Evolutionary conservation across 176 grass and related monocot species (phyloP).

Genomic region (Aegilops speltoides): DNA sequence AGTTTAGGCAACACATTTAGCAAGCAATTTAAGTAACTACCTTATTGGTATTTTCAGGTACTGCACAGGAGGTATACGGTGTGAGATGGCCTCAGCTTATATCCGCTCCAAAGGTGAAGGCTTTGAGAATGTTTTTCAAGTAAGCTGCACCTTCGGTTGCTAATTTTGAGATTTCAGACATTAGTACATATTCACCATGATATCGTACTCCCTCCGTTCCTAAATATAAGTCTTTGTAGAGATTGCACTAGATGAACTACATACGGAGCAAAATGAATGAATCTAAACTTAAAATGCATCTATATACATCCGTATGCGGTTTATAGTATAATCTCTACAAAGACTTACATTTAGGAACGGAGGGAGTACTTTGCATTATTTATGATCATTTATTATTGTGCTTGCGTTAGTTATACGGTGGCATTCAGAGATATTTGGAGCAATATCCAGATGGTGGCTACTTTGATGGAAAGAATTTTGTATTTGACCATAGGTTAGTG

Average conservation of each 20-base stretch:
- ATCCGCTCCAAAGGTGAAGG: slow-evolving; percentile 86
- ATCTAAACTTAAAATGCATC: too few species aligned
- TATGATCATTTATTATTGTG: slow-evolving; percentile 29
- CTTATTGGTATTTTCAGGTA: slow-evolving; percentile 58
- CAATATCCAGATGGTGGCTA: slow-evolving; percentile 86
- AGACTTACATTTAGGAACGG: too few species aligned
- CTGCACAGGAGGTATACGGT: slow-evolving; percentile 89
- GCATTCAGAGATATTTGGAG: slow-evolving; percentile 95
- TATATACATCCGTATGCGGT: too few species aligned
- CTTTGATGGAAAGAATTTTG: slow-evolving; percentile 99
- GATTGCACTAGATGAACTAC: too few species aligned
- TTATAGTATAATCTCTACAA: too few species aligned
- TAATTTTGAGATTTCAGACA: not conserved
- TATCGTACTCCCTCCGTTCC: not conserved
- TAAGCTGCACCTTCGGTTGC: not conserved
- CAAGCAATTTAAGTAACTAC: not conserved
- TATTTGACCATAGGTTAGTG: slow-evolving; percentile 84
- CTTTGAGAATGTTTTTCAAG: slow-evolving; percentile 92
- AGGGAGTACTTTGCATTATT: not conserved
- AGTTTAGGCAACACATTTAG: not conserved
- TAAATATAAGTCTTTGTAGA: too few species aligned
- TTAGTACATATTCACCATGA: not conserved
- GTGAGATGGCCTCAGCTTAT: slow-evolving; percentile 91
- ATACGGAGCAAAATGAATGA: too few species aligned
- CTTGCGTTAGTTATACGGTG: slow-evolving; percentile 70